phyloP scores from a whole-genome alignment of 2,329 filamentous ascomycete genomes.

The Bertia moriformis region DNA sequence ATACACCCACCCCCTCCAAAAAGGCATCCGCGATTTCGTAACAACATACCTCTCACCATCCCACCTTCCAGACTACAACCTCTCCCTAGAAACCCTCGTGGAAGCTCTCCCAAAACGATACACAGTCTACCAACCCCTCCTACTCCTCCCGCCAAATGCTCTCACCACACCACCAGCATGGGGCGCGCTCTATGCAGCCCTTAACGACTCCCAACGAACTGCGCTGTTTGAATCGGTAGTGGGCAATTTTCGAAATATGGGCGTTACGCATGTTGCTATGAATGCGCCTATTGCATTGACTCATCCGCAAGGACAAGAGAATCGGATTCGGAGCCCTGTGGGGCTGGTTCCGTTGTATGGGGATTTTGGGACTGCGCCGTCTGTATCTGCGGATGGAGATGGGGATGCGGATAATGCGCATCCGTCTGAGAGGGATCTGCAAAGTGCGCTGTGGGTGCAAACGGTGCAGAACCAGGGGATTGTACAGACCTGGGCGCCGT shows the following conservation, averaged over 20 bases:
- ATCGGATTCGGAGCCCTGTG: constrained; percentile 36
- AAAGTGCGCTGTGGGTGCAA: constrained; percentile 36
- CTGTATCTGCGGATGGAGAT: too few species aligned
- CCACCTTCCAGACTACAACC: background rate
- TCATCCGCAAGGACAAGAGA: constrained; percentile 16
- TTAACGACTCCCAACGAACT: background rate
- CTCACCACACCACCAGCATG: background rate
- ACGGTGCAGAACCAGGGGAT: constrained; percentile 38
- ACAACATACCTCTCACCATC: background rate
- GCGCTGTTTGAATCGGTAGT: background rate
- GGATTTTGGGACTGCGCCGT: constrained; percentile 24
- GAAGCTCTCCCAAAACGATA: background rate
- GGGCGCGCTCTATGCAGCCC: background rate
- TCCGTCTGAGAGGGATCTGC: constrained; percentile 23
- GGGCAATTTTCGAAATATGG: constrained; percentile 9
- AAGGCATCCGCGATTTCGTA: background rate
- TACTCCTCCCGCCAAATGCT: background rate
- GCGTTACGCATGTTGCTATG: constrained; percentile 38
- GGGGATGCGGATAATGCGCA: constrained; percentile 8
- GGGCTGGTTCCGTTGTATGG: constrained; percentile 36
- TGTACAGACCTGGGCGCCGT: constrained; percentile 42
- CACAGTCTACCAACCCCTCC: background rate
- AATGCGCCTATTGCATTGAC: constrained; percentile 37
- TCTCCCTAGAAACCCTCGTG: background rate
- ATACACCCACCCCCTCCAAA: constrained; percentile 6